Evolutionary conservation across 2,329 filamentous ascomycete species (phyloP), one percentile per base, ranked within the genome.

Genomic region (Tolypocladium sp.): DNA sequence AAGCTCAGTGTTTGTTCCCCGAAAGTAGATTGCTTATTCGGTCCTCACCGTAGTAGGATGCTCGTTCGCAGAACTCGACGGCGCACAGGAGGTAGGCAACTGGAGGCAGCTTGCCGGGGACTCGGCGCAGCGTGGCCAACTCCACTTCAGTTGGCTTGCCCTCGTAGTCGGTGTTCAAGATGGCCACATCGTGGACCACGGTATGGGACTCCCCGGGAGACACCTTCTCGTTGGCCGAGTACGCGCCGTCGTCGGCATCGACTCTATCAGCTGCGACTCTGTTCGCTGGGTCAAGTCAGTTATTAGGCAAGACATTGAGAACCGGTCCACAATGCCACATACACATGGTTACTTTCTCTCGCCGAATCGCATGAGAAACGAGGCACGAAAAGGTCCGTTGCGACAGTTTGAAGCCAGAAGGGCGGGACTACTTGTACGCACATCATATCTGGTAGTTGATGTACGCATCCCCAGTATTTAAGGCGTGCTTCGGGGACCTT

Each of bases 31-130:
- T n/a, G 25, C 3, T 9, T 37, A 25, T 41, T 35, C 4, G 38
- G 8, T 12, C 33, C 7, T 79, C 74, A 61, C 83, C 83, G 65
- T 84, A 85, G 73, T 82, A 86, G 0, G 82, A 85, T 3, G 82
- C 83, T 58, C 84, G 75, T 66, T 87, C 84, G 58, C 80, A 81
- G 61, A 86, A 82, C 63, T 86, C 84, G 46, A 85, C 82, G 8
- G 80, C 63, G 61, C 83, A 86, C 37, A 86, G 78, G 3, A 81
- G 65, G 64, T 82, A 87, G n/a, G 81, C 77, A 4, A 80, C 73
- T 15, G 71, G 59, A 1, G 83, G 82, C 2, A 86, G 74, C 2
- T 65, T 71, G 46, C 75, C 82, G n/a, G 81, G 72, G 9, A 84
- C 76, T 62, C 81, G 81, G 41, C 76, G 76, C 6, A 85, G 70